Evolutionary conservation across 768 basidiomycete genomes (phyloP), one percentile per base, ranked within the genome.

Genomic region (Leucogyrophana mollusca): DNA sequence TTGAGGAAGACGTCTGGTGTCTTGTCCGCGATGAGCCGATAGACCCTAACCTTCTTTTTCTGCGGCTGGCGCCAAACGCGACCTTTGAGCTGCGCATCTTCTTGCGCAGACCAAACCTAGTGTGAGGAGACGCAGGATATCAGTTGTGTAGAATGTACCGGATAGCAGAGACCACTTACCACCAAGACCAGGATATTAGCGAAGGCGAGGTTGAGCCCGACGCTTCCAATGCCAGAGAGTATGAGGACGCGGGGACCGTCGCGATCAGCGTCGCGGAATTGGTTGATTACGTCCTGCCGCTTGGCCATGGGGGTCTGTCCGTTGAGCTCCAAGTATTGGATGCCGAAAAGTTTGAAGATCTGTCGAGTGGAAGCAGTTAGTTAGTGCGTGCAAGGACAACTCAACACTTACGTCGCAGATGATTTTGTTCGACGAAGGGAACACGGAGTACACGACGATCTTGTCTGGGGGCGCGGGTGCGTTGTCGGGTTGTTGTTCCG

Each of bases 91-190:
- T 63, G 61, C 16, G 40, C 34, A 16, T 62, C 58, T 0, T 60
- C 55, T 4, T 51, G 53, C 4, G 47, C 57, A 2, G 53, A 60
- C 60, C 60, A 62, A 1, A 47, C 59, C 59, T 61, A 37, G 4
- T 25, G 27, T 4, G n/a, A n/a, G n/a, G n/a, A n/a, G n/a, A n/a
- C n/a, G n/a, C n/a, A 23, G 22, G 13, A 43, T 16, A 27, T 4
- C n/a, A n/a, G 24, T 4, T 38, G 20, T 27, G 24, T 17, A 40
- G 14, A 7, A 10, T 36, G 35, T 23, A 10, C 4, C 13, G 47
- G 11, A 27, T 16, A 37, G 35, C 3, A n/a, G n/a, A 27, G 25
- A 4, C n/a, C 9, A 49, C 40, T 16, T 14, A 50, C 55, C 0
- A 47, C 18, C 13, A 60, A 42, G 2, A 56, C 18, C 40, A 58